phyloP scores from a whole-genome alignment of 345 rosid species.

The Rhodamnia argentea region DNA sequence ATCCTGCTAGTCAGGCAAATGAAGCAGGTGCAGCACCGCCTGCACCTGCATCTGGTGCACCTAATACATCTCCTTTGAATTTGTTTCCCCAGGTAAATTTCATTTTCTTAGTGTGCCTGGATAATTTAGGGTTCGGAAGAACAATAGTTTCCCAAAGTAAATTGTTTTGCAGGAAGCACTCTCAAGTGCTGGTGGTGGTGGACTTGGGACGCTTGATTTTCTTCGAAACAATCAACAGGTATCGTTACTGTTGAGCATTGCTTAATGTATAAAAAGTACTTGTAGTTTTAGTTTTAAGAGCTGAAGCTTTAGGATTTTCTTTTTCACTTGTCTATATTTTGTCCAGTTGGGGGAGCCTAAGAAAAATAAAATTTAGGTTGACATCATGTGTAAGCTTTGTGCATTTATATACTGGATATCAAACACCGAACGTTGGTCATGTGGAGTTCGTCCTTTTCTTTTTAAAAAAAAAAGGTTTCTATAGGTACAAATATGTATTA shows the following conservation, averaged over 20 bases:
- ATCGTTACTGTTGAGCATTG: neutral
- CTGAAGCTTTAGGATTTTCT: neutral
- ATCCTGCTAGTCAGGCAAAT: conserved; percentile 34
- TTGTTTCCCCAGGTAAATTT: conserved; percentile 84
- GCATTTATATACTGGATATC: neutral
- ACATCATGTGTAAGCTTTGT: neutral
- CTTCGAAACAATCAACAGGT: conserved; percentile 95
- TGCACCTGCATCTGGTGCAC: conserved; percentile 60
- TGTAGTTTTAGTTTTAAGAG: neutral
- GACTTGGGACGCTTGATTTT: conserved; percentile 81
- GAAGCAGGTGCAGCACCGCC: conserved; percentile 42
- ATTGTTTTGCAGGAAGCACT: conserved; percentile 43
- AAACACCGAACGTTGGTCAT: neutral
- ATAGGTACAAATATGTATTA: neutral
- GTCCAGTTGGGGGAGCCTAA: neutral
- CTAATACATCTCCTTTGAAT: conserved; percentile 91
- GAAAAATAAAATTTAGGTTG: neutral
- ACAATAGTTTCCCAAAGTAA: conserved; percentile 2
- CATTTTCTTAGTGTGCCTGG: neutral
- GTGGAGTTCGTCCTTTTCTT: neutral
- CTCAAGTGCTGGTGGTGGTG: conserved; percentile 50
- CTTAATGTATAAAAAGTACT: neutral
- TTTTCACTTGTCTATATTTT: neutral
- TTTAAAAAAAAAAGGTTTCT: neutral
- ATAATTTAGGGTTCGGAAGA: neutral